Evolutionary conservation across 805 yeast genomes (phyloP).

Genomic region (Jamesozyma jinghongensis): DNA sequence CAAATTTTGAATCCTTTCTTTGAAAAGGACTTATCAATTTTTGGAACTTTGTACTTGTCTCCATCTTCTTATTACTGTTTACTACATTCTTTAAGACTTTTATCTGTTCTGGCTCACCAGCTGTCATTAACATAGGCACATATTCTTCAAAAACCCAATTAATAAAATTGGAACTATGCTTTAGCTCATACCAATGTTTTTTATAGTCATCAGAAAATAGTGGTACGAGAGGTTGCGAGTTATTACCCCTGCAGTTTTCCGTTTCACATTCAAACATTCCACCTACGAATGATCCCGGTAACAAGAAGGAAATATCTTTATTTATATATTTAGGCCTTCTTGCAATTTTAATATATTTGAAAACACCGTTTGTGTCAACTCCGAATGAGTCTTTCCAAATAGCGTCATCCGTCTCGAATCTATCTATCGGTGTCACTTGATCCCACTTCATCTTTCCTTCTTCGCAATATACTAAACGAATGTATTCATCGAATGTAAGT

Average conservation of each 20-base stretch:
- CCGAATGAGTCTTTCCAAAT: slow-evolving; percentile 45
- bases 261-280: slow-evolving; percentile 47
- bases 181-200: slow-evolving; percentile 37
- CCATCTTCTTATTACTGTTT: not conserved
- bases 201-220: slow-evolving; percentile 49
- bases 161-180: slow-evolving; percentile 15
- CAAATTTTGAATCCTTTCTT: not conserved
- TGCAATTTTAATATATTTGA: slow-evolving; percentile 48
- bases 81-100: not conserved
- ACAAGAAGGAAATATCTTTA: slow-evolving; percentile 37
- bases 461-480: slow-evolving; percentile 43
- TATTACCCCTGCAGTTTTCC: slow-evolving; percentile 28
- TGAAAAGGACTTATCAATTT: too few relatives aligned
- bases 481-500: slow-evolving; percentile 35
- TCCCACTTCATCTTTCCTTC: slow-evolving; percentile 41
- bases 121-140: slow-evolving; percentile 52
- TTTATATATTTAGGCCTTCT: slow-evolving; percentile 46
- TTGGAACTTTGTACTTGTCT: not conserved
- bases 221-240: slow-evolving; percentile 43
- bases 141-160: slow-evolving; percentile 32
- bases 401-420: slow-evolving; percentile 28
- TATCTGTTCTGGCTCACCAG: not conserved
- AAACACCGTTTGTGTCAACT: slow-evolving; percentile 18
- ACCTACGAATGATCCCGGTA: slow-evolving; percentile 56
- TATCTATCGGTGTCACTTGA: slow-evolving; percentile 26